phyloP scores from a whole-genome alignment of 768 basidiomycete species.

The Termitomyces sp. region DNA sequence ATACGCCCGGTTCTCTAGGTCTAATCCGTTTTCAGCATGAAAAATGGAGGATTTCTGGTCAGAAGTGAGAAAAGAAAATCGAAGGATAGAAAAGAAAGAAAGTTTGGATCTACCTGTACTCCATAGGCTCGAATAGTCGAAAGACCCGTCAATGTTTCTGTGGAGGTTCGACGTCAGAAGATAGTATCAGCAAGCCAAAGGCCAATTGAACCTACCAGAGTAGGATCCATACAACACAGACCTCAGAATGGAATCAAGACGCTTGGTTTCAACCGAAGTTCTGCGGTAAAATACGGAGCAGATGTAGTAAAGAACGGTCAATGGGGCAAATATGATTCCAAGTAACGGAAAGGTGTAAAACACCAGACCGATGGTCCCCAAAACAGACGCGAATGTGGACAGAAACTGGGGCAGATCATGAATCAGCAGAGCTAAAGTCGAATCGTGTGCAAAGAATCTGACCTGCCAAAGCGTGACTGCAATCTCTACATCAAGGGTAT shows the following conservation, averaged over 20 bases:
- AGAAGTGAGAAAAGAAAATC: neutral
- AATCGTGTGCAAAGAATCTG: neutral
- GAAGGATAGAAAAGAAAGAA: neutral
- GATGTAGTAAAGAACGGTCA: slow-evolving; percentile 45
- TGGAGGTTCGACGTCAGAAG: neutral
- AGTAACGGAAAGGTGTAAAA: slow-evolving; percentile 66
- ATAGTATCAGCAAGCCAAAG: neutral
- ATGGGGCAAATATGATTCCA: slow-evolving; percentile 55
- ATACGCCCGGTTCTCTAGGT: slow-evolving; percentile 57
- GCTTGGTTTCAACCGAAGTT: slow-evolving; percentile 59
- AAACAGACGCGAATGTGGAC: slow-evolving; percentile 32
- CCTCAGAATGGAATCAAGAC: slow-evolving; percentile 56
- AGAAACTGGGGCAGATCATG: slow-evolving; percentile 26
- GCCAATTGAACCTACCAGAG: slow-evolving; percentile 34
- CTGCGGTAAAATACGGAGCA: slow-evolving; percentile 52
- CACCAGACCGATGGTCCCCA: slow-evolving; percentile 52
- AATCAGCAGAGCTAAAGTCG: neutral
- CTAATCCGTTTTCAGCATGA: slow-evolving; percentile 47
- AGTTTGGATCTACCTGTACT: slow-evolving; percentile 33
- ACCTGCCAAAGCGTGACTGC: slow-evolving; percentile 44
- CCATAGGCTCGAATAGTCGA: slow-evolving; percentile 59
- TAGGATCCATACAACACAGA: slow-evolving; percentile 54
- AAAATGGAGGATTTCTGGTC: slow-evolving; percentile 39
- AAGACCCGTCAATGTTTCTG: slow-evolving; percentile 59
- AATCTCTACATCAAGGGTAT: slow-evolving; percentile 47